Evolutionary conservation across 371 early-diverging fungal species (phyloP).

Genomic region (Umbelopsis sp.): DNA sequence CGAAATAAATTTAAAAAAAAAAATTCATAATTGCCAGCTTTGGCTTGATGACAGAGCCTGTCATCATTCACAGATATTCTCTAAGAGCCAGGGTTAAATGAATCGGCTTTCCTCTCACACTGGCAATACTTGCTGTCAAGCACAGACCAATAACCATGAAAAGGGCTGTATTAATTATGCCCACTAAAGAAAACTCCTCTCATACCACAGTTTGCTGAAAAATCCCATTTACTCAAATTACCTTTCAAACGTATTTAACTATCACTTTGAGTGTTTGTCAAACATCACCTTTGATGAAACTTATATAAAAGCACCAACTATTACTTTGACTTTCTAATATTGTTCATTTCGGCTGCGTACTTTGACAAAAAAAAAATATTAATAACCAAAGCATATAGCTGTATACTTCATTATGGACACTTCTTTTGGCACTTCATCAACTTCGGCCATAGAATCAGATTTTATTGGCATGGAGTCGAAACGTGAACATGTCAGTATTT

Average conservation of each 20-base stretch:
- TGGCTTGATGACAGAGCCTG: slow-evolving; percentile 7
- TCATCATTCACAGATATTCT: not conserved
- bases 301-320: too few relatives aligned
- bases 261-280: not conserved
- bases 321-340: too few relatives aligned
- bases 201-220: not conserved
- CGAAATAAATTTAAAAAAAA: not conserved
- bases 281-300: too few relatives aligned
- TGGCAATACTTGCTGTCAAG: not conserved
- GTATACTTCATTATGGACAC: too few relatives aligned
- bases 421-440: too few relatives aligned
- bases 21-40: slow-evolving; percentile 18
- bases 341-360: too few relatives aligned
- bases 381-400: too few relatives aligned
- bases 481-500: too few relatives aligned
- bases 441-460: too few relatives aligned
- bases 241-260: not conserved
- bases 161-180: slow-evolving; percentile 11
- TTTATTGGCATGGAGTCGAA: too few relatives aligned
- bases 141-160: slow-evolving; percentile 7
- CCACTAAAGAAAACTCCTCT: slow-evolving; percentile 3
- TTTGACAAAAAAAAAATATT: too few relatives aligned
- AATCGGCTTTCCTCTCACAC: not conserved
- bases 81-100: slow-evolving; percentile 5
- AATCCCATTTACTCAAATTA: not conserved